Conservation (phyloP, 2,329 filamentous ascomycete species). For the Ophiosphaerella korrae region DNA sequence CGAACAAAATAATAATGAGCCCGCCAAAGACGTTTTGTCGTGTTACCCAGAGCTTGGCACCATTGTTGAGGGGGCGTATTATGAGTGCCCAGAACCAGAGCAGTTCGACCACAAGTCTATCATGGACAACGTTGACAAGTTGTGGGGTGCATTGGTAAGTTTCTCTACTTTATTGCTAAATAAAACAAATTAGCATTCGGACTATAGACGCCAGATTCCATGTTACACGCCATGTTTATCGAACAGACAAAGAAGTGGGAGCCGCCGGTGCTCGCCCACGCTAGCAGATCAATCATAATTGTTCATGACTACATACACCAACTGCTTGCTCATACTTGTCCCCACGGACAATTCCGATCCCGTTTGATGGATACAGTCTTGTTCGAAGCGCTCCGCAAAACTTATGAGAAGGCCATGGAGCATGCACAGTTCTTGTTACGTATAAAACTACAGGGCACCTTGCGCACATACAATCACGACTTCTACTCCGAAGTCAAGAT, state of each 20-base stretch:
- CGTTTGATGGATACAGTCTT: constrained; percentile 53
- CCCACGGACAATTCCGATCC: constrained; percentile 50
- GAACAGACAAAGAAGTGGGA: constrained; percentile 63
- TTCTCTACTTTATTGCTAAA: not conserved
- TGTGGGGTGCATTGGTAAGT: constrained; percentile 10
- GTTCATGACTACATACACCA: constrained; percentile 60
- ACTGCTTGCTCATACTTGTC: constrained; percentile 52
- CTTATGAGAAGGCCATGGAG: constrained; percentile 56
- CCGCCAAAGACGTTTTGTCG: not conserved
- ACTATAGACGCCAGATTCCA: constrained; percentile 12
- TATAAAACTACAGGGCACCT: constrained; percentile 34
- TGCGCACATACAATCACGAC: constrained; percentile 59
- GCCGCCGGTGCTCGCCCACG: constrained; percentile 54
- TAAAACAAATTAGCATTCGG: not conserved
- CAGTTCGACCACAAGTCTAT: constrained; percentile 4
- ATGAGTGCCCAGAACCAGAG: constrained; percentile 5
- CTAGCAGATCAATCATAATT: constrained; percentile 57
- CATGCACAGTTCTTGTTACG: constrained; percentile 59
- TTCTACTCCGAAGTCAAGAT: constrained; percentile 57
- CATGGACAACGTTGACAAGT: constrained; percentile 10
- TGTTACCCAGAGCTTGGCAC: constrained; percentile 10
- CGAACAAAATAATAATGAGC: not conserved
- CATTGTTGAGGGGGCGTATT: constrained; percentile 5
- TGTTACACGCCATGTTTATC: constrained; percentile 16
- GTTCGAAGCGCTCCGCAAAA: constrained; percentile 50